Conservation (phyloP, 2,329 filamentous ascomycete species). For the Sporothrix brunneoviolacea region DNA sequence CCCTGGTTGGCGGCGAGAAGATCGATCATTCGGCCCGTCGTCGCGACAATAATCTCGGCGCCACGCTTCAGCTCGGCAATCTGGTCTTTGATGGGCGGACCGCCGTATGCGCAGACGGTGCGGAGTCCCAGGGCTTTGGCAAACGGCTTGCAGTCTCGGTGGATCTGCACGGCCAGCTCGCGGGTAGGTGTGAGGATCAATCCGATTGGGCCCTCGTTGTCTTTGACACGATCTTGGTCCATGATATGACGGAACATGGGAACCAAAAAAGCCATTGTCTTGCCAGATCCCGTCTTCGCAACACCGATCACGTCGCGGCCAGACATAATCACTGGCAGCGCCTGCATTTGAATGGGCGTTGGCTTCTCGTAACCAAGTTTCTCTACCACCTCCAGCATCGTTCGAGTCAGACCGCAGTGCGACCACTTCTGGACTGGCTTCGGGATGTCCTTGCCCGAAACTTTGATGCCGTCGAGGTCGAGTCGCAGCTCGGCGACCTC, state of each 20-base stretch:
- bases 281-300: slow-evolving; percentile 95
- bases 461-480: slow-evolving; percentile 92
- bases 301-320: slow-evolving; percentile 93
- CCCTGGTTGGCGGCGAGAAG: slow-evolving; percentile 87
- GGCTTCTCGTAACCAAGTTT: slow-evolving; percentile 79
- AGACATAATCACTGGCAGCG: slow-evolving; percentile 90
- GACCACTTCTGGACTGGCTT: slow-evolving; percentile 96
- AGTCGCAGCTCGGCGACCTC: slow-evolving; percentile 75
- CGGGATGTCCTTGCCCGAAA: slow-evolving; percentile 78
- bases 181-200: slow-evolving; percentile 91
- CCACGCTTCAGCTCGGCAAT: slow-evolving; percentile 95
- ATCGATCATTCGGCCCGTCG: slow-evolving; percentile 92
- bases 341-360: slow-evolving; percentile 91
- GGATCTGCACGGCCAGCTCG: slow-evolving; percentile 89
- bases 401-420: slow-evolving; percentile 82
- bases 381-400: slow-evolving; percentile 79
- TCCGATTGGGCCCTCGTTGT: slow-evolving; percentile 79
- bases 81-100: slow-evolving; percentile 92
- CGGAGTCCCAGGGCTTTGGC: slow-evolving; percentile 78
- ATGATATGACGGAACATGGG: slow-evolving; percentile 98
- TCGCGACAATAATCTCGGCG: slow-evolving; percentile 91
- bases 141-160: slow-evolving; percentile 91
- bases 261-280: slow-evolving; percentile 89
- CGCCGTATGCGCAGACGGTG: slow-evolving; percentile 88
- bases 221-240: slow-evolving; percentile 76